Evolutionary conservation across 2,329 filamentous ascomycete genomes (phyloP).

Genomic region (Acarospora socialis): DNA sequence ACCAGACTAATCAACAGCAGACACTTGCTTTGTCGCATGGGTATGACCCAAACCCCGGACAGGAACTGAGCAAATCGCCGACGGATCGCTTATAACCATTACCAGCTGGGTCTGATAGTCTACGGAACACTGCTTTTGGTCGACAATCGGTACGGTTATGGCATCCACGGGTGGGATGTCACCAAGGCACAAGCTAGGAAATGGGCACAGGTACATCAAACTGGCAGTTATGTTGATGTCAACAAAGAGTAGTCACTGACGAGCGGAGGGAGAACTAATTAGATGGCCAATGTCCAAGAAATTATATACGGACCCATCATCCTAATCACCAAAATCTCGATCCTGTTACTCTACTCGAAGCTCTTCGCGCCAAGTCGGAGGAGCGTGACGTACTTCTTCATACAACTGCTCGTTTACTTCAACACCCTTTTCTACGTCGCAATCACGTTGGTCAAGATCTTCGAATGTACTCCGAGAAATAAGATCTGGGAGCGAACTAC

Average conservation of each 20-base stretch:
- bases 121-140: constrained; percentile 15
- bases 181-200: constrained; percentile 11
- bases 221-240: constrained; percentile 10
- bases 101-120: constrained; percentile 16
- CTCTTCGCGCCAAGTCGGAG: constrained; percentile 15
- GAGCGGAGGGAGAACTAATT: not conserved
- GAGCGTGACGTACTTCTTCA: constrained; percentile 13
- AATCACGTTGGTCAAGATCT: constrained; percentile 17
- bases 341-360: constrained; percentile 18
- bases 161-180: constrained; percentile 14
- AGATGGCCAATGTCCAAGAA: constrained; percentile 14
- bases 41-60: not conserved
- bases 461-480: constrained; percentile 15
- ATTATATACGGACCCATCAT: constrained; percentile 19
- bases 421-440: constrained; percentile 17
- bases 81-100: not conserved
- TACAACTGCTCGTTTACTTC: constrained; percentile 17
- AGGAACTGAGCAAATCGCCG: no score
- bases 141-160: constrained; percentile 15
- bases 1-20: not conserved
- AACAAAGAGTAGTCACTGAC: not conserved
- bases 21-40: not conserved
- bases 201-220: constrained; percentile 13
- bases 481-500: constrained; percentile 15
- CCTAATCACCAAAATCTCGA: constrained; percentile 19